A percentile compares a stretch with the other conserved stretches of the same genome.
These are phyloP conservation scores for Phytophthora pluvialis DNA, from an alignment of 352 stramenopile species.

Conservation along the genomic window DNA sequence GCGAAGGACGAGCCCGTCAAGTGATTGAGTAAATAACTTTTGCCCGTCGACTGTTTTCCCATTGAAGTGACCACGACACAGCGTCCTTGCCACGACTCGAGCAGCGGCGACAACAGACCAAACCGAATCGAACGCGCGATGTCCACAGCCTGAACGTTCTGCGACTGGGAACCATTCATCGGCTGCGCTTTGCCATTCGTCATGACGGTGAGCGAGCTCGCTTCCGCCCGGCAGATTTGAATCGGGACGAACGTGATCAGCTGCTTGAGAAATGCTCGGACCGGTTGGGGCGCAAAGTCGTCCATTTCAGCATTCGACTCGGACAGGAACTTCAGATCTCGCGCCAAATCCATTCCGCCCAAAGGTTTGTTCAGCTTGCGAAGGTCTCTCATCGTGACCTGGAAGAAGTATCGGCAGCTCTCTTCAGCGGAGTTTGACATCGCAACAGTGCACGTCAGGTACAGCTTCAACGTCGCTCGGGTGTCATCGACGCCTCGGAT, in stretches of 20 bases:
- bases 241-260: constrained; percentile 77
- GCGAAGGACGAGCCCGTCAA: constrained; percentile 77
- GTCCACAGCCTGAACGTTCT: constrained; percentile 42
- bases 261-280: constrained; percentile 30
- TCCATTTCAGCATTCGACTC: constrained; percentile 1
- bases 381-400: constrained; percentile 56
- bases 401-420: constrained; percentile 33
- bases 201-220: constrained; percentile 67
- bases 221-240: constrained; percentile 75
- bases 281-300: background rate
- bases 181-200: constrained; percentile 43
- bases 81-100: constrained; percentile 46
- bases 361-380: constrained; percentile 67
- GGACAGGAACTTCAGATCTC: constrained; percentile 25
- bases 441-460: constrained; percentile 25
- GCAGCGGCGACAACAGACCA: constrained; percentile 41
- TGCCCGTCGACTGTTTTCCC: constrained; percentile 80
- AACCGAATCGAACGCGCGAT: constrained; percentile 62
- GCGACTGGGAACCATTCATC: constrained; percentile 17
- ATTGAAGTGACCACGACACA: constrained; percentile 53
- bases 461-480: constrained; percentile 27
- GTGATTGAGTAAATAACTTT: constrained; percentile 85
- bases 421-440: constrained; percentile 9
- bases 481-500: constrained; percentile 41
- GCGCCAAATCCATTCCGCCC: constrained; percentile 39